These are phyloP conservation scores for Coniferiporia weirii DNA, from an alignment of 1,284 basidiomycete species.

Conservation along the genomic window DNA sequence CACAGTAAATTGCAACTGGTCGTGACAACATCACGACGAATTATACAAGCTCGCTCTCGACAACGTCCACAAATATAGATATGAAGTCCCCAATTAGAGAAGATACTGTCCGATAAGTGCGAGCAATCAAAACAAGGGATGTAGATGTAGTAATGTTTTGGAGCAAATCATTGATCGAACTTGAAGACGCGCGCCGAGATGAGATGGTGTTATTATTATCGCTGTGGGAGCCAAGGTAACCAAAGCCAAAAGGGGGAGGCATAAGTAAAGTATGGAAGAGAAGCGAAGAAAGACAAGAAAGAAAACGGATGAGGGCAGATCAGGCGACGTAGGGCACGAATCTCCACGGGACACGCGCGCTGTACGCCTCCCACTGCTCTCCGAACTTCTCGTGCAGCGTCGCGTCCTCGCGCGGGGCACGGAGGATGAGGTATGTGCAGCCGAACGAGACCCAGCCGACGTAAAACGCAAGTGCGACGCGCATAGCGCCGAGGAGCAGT, in stretches of 20 bases:
- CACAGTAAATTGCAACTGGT: no score
- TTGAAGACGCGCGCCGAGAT: no score
- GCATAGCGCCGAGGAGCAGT: neutral
- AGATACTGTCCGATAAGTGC: neutral
- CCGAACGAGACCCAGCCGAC: constrained; percentile 10
- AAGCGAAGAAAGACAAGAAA: no score
- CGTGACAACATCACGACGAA: neutral
- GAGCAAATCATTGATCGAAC: no score
- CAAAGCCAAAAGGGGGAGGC: neutral
- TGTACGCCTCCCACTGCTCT: constrained; percentile 19
- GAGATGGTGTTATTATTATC: no score
- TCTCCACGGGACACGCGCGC: constrained; percentile 15
- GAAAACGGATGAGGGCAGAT: neutral
- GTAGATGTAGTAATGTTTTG: no score
- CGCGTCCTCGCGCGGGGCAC: constrained; percentile 18
- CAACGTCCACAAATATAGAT: neutral
- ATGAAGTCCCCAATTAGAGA: neutral
- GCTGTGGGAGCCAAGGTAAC: no score
- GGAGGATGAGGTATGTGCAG: constrained; percentile 2
- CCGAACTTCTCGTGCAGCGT: constrained; percentile 18
- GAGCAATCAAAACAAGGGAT: neutral
- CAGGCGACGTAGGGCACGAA: constrained; percentile 18
- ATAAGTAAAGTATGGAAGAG: neutral
- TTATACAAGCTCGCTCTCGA: neutral
- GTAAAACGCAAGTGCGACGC: neutral